phyloP scores from a whole-genome alignment of 768 basidiomycete species.

The Psilocybe cubensis region DNA sequence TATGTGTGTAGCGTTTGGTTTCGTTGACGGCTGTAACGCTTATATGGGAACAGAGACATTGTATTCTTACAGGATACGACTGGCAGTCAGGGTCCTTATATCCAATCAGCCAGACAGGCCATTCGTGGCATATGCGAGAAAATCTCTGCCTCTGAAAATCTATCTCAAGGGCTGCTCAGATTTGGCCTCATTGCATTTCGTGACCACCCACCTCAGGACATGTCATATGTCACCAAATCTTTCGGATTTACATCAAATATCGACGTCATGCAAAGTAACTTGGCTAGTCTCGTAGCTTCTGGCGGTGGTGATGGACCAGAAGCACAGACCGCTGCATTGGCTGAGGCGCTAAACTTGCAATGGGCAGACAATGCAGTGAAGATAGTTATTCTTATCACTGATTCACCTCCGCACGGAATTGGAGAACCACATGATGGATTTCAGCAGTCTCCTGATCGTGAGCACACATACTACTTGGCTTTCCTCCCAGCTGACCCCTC shows the following conservation, averaged over 20 bases:
- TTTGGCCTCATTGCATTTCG: slow-evolving; percentile 59
- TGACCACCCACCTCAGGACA: slow-evolving; percentile 62
- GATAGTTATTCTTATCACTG: slow-evolving; percentile 59
- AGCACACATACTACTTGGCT: too few relatives aligned
- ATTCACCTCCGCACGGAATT: slow-evolving; percentile 63
- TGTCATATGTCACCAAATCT: slow-evolving; percentile 51
- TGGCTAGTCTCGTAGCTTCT: slow-evolving; percentile 42
- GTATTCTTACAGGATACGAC: slow-evolving; percentile 58
- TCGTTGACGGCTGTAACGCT: not conserved
- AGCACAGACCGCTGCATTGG: slow-evolving; percentile 57
- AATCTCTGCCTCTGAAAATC: slow-evolving; percentile 50
- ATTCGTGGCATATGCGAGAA: slow-evolving; percentile 54
- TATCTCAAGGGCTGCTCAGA: slow-evolving; percentile 46
- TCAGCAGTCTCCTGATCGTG: slow-evolving; percentile 30
- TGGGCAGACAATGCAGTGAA: slow-evolving; percentile 55
- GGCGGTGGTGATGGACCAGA: slow-evolving; percentile 62
- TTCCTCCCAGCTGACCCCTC: too few relatives aligned
- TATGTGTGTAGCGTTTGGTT: not conserved
- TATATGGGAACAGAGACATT: slow-evolving; percentile 35
- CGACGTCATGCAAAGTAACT: slow-evolving; percentile 42
- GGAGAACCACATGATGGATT: slow-evolving; percentile 55
- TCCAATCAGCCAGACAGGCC: slow-evolving; percentile 48
- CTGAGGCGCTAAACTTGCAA: slow-evolving; percentile 46
- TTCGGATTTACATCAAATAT: slow-evolving; percentile 56
- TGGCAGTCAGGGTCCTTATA: slow-evolving; percentile 45